Conservation (phyloP, 1,139 yeast species). For the Nakaseomyces sp. region DNA sequence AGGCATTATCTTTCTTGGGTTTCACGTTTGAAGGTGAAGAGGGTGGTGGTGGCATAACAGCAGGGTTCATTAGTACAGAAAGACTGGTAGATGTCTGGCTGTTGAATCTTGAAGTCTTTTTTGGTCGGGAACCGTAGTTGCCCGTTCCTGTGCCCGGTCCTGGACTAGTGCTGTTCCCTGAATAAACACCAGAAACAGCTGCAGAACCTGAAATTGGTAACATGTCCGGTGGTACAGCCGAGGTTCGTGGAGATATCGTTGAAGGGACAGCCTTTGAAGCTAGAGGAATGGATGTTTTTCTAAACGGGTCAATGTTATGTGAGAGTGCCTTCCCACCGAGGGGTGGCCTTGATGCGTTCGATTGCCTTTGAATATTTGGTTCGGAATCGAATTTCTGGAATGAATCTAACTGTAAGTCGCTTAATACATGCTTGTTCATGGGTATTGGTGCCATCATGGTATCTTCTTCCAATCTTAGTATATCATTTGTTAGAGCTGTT, state of each 20-base stretch:
- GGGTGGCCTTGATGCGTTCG: conserved; percentile 1
- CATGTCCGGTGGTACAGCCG: not conserved
- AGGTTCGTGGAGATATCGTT: conserved; percentile 5
- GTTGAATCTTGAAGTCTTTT: conserved; percentile 5
- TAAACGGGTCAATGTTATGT: conserved; percentile 3
- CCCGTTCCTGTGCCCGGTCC: not conserved
- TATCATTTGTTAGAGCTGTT: conserved; percentile 9
- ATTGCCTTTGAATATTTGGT: conserved; percentile 1
- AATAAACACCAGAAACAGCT: not conserved
- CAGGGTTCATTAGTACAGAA: conserved; percentile 6
- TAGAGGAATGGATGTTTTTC: not conserved
- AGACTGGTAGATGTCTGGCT: conserved; percentile 5
- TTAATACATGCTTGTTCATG: not conserved
- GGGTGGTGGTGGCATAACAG: conserved; percentile 7
- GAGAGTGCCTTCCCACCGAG: conserved; percentile 4
- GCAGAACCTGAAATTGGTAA: not conserved
- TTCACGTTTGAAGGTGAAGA: conserved; percentile 2
- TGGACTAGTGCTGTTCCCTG: not conserved
- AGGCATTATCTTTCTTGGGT: not conserved
- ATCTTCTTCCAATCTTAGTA: conserved; percentile 2
- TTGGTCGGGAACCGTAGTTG: not conserved
- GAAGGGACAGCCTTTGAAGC: not conserved
- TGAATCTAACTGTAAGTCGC: not conserved
- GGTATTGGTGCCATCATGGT: conserved; percentile 5
- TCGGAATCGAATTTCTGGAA: conserved; percentile 3